phyloP scores from a whole-genome alignment of 1,139 yeast species.

The Hemisphaericaspora subhashii region DNA sequence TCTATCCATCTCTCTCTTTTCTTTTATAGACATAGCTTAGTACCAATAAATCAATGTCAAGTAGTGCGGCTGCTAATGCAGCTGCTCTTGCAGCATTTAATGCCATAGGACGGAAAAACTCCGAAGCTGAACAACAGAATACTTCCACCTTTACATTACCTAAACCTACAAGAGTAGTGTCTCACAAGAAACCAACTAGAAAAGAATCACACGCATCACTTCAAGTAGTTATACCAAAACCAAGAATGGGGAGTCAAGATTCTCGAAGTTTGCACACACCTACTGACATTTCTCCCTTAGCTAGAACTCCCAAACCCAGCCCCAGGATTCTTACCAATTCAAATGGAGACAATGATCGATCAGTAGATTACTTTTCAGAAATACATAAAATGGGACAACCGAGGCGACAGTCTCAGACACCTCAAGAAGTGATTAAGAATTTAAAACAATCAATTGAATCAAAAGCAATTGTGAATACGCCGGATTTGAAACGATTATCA shows the following conservation, averaged over 20 bases:
- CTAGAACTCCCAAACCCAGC: constrained; percentile 1
- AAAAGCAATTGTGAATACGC: constrained; percentile 19
- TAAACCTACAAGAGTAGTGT: neutral
- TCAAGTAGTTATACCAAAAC: neutral
- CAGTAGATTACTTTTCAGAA: constrained; percentile 5
- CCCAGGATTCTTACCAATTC: constrained; percentile 1
- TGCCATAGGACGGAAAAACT: constrained; percentile 17
- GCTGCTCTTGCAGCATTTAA: constrained; percentile 40
- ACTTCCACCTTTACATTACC: constrained; percentile 3
- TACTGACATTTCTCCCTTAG: neutral
- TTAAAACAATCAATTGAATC: constrained; percentile 25
- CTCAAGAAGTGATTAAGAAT: constrained; percentile 26
- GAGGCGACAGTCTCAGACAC: constrained; percentile 11
- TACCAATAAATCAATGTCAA: constrained; percentile 2
- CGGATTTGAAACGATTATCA: constrained; percentile 19
- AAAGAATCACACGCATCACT: neutral
- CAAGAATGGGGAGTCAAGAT: neutral
- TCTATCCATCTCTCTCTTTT: neutral
- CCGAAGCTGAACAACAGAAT: constrained; percentile 1
- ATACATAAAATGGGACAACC: constrained; percentile 1
- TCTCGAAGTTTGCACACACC: neutral
- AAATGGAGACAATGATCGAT: neutral
- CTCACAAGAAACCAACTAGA: neutral
- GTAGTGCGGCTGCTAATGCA: constrained; percentile 25
- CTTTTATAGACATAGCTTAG: too few relatives aligned